A percentile compares a stretch with the other conserved stretches of the same genome.
phyloP scores from a whole-genome alignment of 2,329 filamentous ascomycete species.

The Colletotrichum sp. region DNA sequence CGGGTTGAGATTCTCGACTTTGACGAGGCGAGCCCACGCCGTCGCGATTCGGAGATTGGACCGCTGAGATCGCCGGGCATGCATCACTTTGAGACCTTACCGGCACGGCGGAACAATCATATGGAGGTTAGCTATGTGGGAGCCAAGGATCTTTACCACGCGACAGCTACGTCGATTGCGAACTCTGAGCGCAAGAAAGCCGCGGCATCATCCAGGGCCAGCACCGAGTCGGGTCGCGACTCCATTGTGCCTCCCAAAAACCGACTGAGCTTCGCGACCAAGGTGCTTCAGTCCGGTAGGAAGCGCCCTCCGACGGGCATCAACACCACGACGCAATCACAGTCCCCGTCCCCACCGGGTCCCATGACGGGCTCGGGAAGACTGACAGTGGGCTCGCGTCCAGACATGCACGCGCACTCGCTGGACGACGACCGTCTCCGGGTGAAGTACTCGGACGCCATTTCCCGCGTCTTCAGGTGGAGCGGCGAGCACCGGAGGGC shows the following conservation, averaged over 20 bases:
- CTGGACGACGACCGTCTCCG: constrained; percentile 15
- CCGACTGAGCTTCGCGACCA: constrained; percentile 17
- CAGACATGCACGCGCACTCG: constrained; percentile 3
- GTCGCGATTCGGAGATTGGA: constrained; percentile 19
- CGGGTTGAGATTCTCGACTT: constrained; percentile 6
- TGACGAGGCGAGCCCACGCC: constrained; percentile 12
- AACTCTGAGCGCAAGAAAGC: neutral
- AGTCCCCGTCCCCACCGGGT: neutral
- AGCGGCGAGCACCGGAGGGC: constrained; percentile 18
- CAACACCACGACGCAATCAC: neutral
- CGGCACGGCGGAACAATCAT: constrained; percentile 19
- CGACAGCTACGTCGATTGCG: constrained; percentile 26
- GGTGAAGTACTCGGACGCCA: constrained; percentile 15
- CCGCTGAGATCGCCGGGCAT: constrained; percentile 14
- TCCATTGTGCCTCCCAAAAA: neutral
- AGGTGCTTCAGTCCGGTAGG: constrained; percentile 16
- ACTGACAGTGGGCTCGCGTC: neutral
- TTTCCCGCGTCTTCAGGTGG: constrained; percentile 16
- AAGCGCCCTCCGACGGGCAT: constrained; percentile 17
- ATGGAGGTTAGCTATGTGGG: constrained; percentile 21
- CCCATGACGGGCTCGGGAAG: neutral
- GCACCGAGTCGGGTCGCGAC: neutral
- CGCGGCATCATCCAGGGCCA: neutral
- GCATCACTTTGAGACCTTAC: constrained; percentile 24
- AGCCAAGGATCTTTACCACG: constrained; percentile 29